Conservation (phyloP, 2,329 filamentous ascomycete genomes). For the Aspergillus arachidicola region DNA sequence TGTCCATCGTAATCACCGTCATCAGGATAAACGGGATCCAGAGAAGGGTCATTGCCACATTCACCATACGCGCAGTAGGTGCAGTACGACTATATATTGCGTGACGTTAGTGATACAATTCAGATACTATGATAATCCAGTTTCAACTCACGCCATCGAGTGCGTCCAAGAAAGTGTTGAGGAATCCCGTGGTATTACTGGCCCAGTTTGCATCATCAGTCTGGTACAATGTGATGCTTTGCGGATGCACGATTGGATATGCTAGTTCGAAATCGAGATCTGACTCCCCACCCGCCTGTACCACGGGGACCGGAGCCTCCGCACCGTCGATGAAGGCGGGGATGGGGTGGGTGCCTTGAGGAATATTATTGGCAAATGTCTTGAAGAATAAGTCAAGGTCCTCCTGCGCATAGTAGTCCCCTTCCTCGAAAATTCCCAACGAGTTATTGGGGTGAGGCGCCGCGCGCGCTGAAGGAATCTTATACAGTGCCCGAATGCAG, state of each 20-base stretch:
- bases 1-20: constrained; percentile 3
- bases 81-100: constrained; percentile 2
- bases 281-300: constrained; percentile 2
- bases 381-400: constrained; percentile 10
- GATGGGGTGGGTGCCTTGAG: constrained; percentile 8
- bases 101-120: background rate
- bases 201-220: constrained; percentile 7
- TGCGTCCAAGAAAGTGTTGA: constrained; percentile 12
- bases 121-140: no score
- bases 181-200: background rate
- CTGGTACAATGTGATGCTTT: constrained; percentile 7
- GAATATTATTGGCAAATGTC: constrained; percentile 2
- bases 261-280: constrained; percentile 11
- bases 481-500: constrained; percentile 10
- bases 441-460: constrained; percentile 9
- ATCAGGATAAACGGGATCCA: constrained; percentile 9
- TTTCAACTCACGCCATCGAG: constrained; percentile 5
- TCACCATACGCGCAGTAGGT: constrained; percentile 10
- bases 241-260: constrained; percentile 9
- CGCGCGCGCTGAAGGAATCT: background rate
- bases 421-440: constrained; percentile 10
- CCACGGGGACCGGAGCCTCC: background rate
- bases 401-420: constrained; percentile 11
- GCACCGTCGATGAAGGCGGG: constrained; percentile 10
- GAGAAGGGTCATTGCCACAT: constrained; percentile 5